A percentile compares a stretch with the other conserved stretches of the same genome.
Conservation (phyloP, 2,329 filamentous ascomycete species). For the Cadophora gregata region DNA sequence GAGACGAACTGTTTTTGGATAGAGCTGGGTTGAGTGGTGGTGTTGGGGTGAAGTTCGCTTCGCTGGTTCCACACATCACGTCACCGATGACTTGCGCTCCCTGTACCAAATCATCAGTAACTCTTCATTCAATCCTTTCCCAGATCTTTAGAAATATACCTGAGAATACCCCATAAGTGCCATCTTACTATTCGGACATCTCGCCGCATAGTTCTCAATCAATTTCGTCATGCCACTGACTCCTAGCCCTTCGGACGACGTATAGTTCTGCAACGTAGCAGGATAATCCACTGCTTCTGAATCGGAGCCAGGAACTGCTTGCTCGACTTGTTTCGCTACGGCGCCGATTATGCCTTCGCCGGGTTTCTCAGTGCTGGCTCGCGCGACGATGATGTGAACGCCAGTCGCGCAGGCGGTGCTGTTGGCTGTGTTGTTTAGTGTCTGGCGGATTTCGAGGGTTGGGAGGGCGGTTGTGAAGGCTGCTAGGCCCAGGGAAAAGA, state of each 20-base stretch:
- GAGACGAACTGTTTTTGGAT: constrained; percentile 26
- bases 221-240: constrained; percentile 43
- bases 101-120: constrained; percentile 28
- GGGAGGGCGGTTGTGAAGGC: not conserved
- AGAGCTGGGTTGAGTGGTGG: constrained; percentile 26
- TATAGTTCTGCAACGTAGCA: constrained; percentile 41
- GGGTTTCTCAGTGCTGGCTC: constrained; percentile 44
- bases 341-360: constrained; percentile 45
- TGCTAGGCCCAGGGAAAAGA: not conserved
- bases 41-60: constrained; percentile 36
- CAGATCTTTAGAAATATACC: constrained; percentile 29
- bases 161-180: constrained; percentile 48
- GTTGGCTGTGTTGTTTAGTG: constrained; percentile 5
- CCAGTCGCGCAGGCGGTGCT: constrained; percentile 22
- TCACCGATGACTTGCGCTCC: constrained; percentile 41
- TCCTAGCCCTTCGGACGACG: constrained; percentile 41
- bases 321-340: constrained; percentile 44
- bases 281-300: constrained; percentile 46
- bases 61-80: constrained; percentile 40
- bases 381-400: constrained; percentile 47
- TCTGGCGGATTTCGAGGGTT: not conserved
- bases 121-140: not conserved
- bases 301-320: constrained; percentile 44
- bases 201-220: constrained; percentile 42
- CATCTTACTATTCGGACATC: constrained; percentile 42